These are phyloP conservation scores for Salvia sclarea DNA, from an alignment of 305 asterid species.

Conservation along the genomic window DNA sequence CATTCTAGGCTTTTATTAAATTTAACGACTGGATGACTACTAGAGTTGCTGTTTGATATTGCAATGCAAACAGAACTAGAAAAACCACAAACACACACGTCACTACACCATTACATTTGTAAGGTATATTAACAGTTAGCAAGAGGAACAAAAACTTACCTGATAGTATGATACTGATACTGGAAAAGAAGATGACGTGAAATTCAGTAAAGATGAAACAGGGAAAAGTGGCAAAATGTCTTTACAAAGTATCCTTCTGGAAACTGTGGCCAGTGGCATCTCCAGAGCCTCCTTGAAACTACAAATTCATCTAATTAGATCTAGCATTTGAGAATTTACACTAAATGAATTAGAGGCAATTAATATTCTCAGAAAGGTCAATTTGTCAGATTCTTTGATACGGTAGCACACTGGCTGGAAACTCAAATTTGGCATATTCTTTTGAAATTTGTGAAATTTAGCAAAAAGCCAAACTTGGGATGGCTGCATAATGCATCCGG, in stretches of 20 bases:
- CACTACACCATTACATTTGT: neutral
- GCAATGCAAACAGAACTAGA: constrained; percentile 1
- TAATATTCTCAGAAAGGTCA: constrained; percentile 8
- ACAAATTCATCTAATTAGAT: constrained; percentile 36
- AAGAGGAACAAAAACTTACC: constrained; percentile 45
- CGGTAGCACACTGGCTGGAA: constrained; percentile 13
- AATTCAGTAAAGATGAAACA: constrained; percentile 43
- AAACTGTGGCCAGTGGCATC: constrained; percentile 84
- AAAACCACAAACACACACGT: constrained; percentile 14
- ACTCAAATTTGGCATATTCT: neutral
- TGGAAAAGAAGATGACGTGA: constrained; percentile 42
- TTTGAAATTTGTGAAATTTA: neutral
- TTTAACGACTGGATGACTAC: neutral
- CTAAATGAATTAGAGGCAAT: constrained; percentile 17
- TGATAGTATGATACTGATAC: constrained; percentile 76
- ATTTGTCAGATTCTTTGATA: neutral
- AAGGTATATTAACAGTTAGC: constrained; percentile 17
- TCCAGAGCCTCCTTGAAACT: constrained; percentile 90
- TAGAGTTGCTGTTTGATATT: neutral
- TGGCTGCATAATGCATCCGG: constrained; percentile 14
- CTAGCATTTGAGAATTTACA: constrained; percentile 30
- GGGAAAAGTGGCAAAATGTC: constrained; percentile 90
- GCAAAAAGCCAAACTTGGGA: neutral
- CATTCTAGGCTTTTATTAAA: neutral
- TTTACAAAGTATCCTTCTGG: constrained; percentile 70